Evolutionary conservation across 495 filamentous ascomycete species (phyloP), one percentile per base, ranked within the genome.

Genomic region (Penicillium paradoxum): DNA sequence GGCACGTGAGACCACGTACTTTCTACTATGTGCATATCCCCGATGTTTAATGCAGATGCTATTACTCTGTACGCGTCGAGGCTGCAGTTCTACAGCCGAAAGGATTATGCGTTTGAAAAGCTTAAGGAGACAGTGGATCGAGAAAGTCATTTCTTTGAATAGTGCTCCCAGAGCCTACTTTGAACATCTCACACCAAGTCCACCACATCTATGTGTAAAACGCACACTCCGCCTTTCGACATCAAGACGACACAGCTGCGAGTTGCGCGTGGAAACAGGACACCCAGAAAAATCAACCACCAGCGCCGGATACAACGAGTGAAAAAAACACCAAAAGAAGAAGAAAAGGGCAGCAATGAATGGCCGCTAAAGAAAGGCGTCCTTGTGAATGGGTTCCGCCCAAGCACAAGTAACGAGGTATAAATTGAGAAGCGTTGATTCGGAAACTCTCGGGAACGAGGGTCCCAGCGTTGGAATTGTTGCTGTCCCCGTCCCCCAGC

Each of bases 221-320:
- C 27, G 45, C 11, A 48, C 32, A 37, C 33, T 46, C 43, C 43
- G 46, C 56, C 39, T 59, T 63, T 27, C 42, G 22, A 60, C 51
- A 43, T 54, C 37, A 49, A 54, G 49, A 54, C 43, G 49, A 36
- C 45, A 49, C 52, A 67, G 60, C 58, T 49, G 51, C 54, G 62
- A 60, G 50, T 47, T 60, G 57, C 60, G 55, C 61, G 64, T 60
- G 39, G 56, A 67, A 55, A 56, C 29, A 39, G 37, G 65, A 71
- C 60, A 65, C 66, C 67, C 57, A 69, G 64, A 40, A 64, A 59
- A 54, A 64, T 53, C 50, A 71, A 65, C 70, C 72, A 69, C 72
- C 67, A 72, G 67, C 70, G 72, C 72, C 70, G 56, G 54, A 48
- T 65, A 60, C 37, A 55, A 29, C 44, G 55, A 49, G 27, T 37